Evolutionary conservation across 2,329 filamentous ascomycete genomes (phyloP), one percentile per base, ranked within the genome.

Genomic region (Hirsutella thompsonii): DNA sequence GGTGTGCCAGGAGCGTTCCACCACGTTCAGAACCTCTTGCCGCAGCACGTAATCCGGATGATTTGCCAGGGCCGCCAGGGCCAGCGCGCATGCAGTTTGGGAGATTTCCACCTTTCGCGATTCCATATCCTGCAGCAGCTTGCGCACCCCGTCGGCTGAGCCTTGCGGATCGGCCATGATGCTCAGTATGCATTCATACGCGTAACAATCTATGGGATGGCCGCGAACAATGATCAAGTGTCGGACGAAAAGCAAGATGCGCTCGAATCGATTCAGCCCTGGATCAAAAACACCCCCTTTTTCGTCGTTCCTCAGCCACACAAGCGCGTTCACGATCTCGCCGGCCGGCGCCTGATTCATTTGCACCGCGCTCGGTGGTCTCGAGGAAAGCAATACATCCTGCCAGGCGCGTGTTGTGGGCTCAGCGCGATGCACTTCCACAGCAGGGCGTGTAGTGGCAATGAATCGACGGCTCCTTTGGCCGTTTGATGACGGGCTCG

Each of bases 11-110:
- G 76, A 70, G 42, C 76, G 69, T 52, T 76, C 76, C 82, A 92
- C 87, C 42, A 81, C 79, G 41, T 75, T 64, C 32, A 95, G 64
- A 3, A 94, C 70, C 29, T 80, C 70, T 40, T 75, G 72, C 29
- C 88, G 79, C 20, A 92, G 64, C 5, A 87, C 49, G 51, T 93
- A 90, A 59, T 96, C 84, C 0, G 90, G 86, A 56, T 96, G 92
- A 8, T 92, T 75, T 0, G 84, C 76, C 20, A 95, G 68, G 5
- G 75, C 81, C 68, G 83, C 46, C 18, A 95, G 63, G 2, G 81
- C 76, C 46, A 76, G 76, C 57, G 89, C 80, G 52, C 85, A 90
- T 2, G 83, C 70, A 3, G 69, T 68, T 1, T 71, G 69, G 48
- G 87, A 83, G 8, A 77, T 69, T 34, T 74, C 63, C 36, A 95